Conservation (phyloP, 495 filamentous ascomycete genomes). For the Trypethelium eluteriae region DNA sequence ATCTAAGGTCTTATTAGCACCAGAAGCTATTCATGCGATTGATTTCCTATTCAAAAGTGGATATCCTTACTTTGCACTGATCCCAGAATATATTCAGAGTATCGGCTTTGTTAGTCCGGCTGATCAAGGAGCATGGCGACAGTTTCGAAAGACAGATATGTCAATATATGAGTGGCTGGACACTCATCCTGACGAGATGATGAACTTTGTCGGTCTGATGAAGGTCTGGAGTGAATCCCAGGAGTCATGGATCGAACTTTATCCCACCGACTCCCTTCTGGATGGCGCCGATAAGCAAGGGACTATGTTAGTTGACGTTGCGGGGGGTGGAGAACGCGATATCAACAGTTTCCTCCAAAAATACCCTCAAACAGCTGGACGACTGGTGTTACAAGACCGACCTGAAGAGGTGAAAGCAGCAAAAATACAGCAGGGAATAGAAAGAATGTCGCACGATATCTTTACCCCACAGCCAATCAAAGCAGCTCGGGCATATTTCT, state of each 20-base stretch:
- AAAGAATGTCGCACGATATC: conserved; percentile 20
- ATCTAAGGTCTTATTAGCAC: not conserved
- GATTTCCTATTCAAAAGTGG: not conserved
- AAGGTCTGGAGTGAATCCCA: conserved; percentile 12
- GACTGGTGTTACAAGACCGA: conserved; percentile 15
- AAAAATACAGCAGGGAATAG: conserved; percentile 4
- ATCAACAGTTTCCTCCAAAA: not conserved
- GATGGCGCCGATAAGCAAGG: conserved; percentile 7
- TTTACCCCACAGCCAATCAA: conserved; percentile 19
- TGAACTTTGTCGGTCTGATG: conserved; percentile 15
- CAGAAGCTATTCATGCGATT: not conserved
- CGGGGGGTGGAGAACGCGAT: conserved; percentile 16
- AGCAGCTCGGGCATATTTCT: conserved; percentile 16
- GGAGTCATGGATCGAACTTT: conserved; percentile 11
- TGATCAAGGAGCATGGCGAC: not conserved
- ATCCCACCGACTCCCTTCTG: conserved; percentile 2
- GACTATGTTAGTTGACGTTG: conserved; percentile 22
- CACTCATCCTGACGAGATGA: conserved; percentile 5
- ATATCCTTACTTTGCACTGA: conserved; percentile 8
- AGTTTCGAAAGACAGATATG: not conserved
- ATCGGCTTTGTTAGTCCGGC: conserved; percentile 2
- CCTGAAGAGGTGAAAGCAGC: conserved; percentile 11
- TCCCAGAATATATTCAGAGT: conserved; percentile 11
- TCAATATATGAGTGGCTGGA: not conserved
- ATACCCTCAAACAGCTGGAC: conserved; percentile 14